phyloP scores from a whole-genome alignment of 192 early-diverging fungal genomes.

The Umbelopsis ramanniana region DNA sequence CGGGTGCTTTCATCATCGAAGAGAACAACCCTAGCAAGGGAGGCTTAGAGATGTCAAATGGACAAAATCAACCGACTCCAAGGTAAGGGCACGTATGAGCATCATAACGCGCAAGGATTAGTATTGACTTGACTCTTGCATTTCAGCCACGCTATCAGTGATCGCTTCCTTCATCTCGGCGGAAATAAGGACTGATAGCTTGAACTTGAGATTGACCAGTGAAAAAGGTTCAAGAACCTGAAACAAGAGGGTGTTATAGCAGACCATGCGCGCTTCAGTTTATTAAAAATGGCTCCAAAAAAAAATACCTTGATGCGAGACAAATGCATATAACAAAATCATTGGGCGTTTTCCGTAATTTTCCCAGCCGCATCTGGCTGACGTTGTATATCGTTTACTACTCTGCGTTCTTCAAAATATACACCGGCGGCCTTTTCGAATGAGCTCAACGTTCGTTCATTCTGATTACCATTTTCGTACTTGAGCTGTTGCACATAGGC shows the following conservation, averaged over 20 bases:
- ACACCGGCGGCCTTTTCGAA: background rate
- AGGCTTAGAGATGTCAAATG: conserved; percentile 7
- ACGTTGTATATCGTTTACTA: background rate
- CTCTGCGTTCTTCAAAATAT: background rate
- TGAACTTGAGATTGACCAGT: background rate
- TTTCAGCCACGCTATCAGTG: conserved; percentile 7
- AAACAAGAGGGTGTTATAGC: background rate
- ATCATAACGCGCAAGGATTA: background rate
- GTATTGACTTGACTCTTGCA: background rate
- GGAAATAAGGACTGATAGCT: background rate
- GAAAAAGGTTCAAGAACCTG: background rate
- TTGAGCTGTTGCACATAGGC: background rate
- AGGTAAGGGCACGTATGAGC: background rate
- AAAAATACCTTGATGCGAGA: too few species aligned
- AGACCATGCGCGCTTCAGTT: too few species aligned
- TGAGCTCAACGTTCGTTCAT: conserved; percentile 5
- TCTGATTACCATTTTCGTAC: background rate
- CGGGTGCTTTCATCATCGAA: conserved; percentile 10
- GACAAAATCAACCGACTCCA: background rate
- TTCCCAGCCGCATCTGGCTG: background rate
- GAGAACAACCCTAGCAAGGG: background rate
- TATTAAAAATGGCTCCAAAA: too few species aligned
- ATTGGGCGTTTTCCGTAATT: background rate
- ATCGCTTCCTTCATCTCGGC: conserved; percentile 5
- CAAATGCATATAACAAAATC: too few species aligned